Conservation (phyloP, 2,329 filamentous ascomycete genomes). For the Ampelomyces quisqualis region DNA sequence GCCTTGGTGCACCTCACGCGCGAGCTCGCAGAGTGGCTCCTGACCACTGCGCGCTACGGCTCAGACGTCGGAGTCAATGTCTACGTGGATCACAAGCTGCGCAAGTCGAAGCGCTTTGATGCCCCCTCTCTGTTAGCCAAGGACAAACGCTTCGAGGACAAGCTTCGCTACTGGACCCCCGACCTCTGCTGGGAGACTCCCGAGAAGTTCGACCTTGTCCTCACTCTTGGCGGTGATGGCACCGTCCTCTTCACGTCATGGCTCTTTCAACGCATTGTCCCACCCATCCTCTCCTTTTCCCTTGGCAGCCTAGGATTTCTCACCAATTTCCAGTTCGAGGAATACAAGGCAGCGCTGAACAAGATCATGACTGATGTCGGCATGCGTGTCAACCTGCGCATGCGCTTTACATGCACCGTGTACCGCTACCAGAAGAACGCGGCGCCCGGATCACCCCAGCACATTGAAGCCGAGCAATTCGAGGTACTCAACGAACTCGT, state of each 20-base stretch:
- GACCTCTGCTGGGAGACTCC: slow-evolving; percentile 92
- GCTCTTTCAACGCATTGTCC: slow-evolving; percentile 88
- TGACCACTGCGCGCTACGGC: slow-evolving; percentile 85
- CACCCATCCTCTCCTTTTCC: slow-evolving; percentile 80
- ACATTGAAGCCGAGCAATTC: slow-evolving; percentile 88
- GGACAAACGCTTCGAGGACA: slow-evolving; percentile 73
- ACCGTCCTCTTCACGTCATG: slow-evolving; percentile 87
- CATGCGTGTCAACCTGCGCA: slow-evolving; percentile 96
- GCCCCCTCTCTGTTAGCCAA: slow-evolving; percentile 69
- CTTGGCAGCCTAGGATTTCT: slow-evolving; percentile 85
- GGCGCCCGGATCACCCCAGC: slow-evolving; percentile 57
- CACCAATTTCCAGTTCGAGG: slow-evolving; percentile 82
- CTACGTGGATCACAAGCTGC: slow-evolving; percentile 95
- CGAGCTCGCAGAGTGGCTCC: slow-evolving; percentile 83
- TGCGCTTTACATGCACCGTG: slow-evolving; percentile 98
- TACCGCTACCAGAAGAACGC: slow-evolving; percentile 63
- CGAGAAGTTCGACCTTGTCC: slow-evolving; percentile 92
- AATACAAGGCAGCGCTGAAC: slow-evolving; percentile 83
- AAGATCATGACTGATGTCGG: slow-evolving; percentile 90
- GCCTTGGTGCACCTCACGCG: slow-evolving; percentile 84
- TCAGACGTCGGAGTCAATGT: slow-evolving; percentile 91
- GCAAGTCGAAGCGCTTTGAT: slow-evolving; percentile 84
- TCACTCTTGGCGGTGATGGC: slow-evolving; percentile 82
- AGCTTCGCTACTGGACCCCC: slow-evolving; percentile 95
- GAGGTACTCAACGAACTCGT: slow-evolving; percentile 98